Evolutionary conservation across 2,329 filamentous ascomycete species (phyloP).

Genomic region (Ophiostoma australiae): DNA sequence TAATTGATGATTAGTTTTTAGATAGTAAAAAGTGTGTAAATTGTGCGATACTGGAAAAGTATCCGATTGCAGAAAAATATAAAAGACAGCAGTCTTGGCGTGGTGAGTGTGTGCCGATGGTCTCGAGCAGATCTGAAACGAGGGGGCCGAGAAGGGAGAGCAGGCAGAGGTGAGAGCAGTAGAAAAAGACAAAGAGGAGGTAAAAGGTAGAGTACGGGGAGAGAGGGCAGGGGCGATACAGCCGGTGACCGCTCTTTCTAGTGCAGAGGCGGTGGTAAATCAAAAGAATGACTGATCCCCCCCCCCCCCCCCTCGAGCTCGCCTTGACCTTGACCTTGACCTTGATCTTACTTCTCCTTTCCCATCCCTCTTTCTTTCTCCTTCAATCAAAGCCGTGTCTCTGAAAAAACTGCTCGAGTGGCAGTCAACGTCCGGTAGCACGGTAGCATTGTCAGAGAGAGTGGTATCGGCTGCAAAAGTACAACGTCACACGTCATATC

Average conservation of each 20-base stretch:
- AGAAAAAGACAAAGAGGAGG: neutral
- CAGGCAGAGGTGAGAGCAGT: neutral
- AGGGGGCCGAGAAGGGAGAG: neutral
- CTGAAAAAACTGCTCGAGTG: neutral
- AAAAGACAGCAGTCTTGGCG: neutral
- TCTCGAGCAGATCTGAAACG: conserved; percentile 11
- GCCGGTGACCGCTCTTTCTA: neutral
- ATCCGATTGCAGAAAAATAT: neutral
- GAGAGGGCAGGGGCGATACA: neutral
- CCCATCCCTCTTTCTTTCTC: neutral
- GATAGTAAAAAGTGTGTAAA: neutral
- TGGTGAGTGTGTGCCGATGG: neutral
- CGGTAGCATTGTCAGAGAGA: neutral
- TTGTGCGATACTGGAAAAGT: too few relatives aligned
- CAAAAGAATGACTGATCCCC: neutral
- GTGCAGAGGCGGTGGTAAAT: neutral
- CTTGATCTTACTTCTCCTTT: too few relatives aligned
- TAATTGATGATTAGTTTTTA: neutral
- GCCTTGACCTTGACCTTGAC: neutral
- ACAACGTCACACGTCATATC: conserved; percentile 2
- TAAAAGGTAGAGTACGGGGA: neutral
- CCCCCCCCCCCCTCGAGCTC: neutral
- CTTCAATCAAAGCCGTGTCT: neutral
- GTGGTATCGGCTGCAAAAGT: neutral
- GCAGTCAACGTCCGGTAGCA: neutral